A percentile compares a stretch with the other conserved stretches of the same genome.
Evolutionary conservation across 257 asterid species (phyloP).

Genomic region (Scutellaria baicalensis): DNA sequence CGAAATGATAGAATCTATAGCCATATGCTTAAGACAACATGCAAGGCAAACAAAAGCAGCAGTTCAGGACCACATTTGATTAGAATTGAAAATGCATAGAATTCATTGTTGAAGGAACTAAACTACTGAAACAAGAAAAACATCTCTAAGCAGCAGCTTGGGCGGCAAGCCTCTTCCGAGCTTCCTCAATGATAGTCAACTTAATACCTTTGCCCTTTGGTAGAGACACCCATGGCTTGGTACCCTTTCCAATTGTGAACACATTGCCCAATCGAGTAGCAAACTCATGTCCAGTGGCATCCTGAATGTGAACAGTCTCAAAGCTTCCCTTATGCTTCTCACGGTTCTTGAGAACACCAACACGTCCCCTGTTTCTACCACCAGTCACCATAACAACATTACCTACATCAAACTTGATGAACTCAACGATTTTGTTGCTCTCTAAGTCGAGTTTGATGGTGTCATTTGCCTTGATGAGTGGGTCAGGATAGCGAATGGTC

Average conservation of each 20-base stretch:
- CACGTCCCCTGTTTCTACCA: constrained; percentile 80
- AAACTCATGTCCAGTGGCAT: constrained; percentile 62
- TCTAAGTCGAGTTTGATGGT: constrained; percentile 65
- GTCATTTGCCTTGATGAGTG: constrained; percentile 69
- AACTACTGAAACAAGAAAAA: background rate
- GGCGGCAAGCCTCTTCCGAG: constrained; percentile 55
- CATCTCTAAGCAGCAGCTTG: constrained; percentile 43
- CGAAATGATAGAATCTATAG: background rate
- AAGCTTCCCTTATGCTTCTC: constrained; percentile 76
- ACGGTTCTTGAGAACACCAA: constrained; percentile 63
- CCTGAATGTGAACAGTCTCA: constrained; percentile 66
- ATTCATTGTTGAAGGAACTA: background rate
- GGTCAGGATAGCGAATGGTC: constrained; percentile 69
- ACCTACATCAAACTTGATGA: constrained; percentile 71
- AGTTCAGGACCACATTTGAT: background rate
- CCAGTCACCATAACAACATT: constrained; percentile 79
- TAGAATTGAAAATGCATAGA: background rate
- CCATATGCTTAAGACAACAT: background rate
- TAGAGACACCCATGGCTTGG: constrained; percentile 71
- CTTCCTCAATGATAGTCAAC: constrained; percentile 61
- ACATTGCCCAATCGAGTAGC: constrained; percentile 71
- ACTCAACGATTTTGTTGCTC: constrained; percentile 44
- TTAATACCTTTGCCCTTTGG: constrained; percentile 78
- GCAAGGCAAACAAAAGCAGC: background rate
- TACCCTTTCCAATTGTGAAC: constrained; percentile 60